A percentile compares a stretch with the other conserved stretches of the same genome.
Evolutionary conservation across 805 yeast genomes (phyloP).

Genomic region (Teunomyces aglyptinius): DNA sequence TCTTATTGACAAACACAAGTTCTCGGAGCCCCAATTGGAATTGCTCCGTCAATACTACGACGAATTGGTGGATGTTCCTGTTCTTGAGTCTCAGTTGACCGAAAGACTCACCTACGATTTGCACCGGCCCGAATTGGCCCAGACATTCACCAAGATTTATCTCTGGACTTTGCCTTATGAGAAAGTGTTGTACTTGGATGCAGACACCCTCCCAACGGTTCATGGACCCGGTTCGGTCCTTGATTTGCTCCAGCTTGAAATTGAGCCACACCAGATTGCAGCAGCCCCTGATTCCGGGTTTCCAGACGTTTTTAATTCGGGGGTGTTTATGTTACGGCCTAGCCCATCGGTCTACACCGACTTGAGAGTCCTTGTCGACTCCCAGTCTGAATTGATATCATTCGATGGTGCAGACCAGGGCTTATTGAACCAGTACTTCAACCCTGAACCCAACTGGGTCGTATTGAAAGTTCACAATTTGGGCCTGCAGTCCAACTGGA

Average conservation of each 20-base stretch:
- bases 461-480: slow-evolving; percentile 7
- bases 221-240: slow-evolving; percentile 21
- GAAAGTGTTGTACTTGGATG: slow-evolving; percentile 58
- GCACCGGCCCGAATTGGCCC: slow-evolving; percentile 51
- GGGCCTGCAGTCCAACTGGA: slow-evolving; percentile 50
- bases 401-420: slow-evolving; percentile 97
- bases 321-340: slow-evolving; percentile 66
- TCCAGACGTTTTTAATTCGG: slow-evolving; percentile 88
- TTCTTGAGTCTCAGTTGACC: slow-evolving; percentile 22
- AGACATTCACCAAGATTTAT: slow-evolving; percentile 55
- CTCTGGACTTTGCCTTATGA: slow-evolving; percentile 53
- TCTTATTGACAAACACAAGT: slow-evolving; percentile 28
- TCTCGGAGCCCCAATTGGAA: slow-evolving; percentile 24
- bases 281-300: slow-evolving; percentile 87
- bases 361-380: slow-evolving; percentile 31
- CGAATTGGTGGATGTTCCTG: slow-evolving; percentile 27
- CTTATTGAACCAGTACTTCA: slow-evolving; percentile 72
- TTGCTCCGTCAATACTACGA: slow-evolving; percentile 27
- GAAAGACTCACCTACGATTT: slow-evolving; percentile 32
- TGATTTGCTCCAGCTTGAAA: slow-evolving; percentile 28
- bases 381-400: slow-evolving; percentile 19
- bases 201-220: slow-evolving; percentile 54
- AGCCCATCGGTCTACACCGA: slow-evolving; percentile 37
- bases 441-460: slow-evolving; percentile 42
- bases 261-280: slow-evolving; percentile 25